Evolutionary conservation across 2,329 filamentous ascomycete genomes (phyloP), one percentile per base, ranked within the genome.

Genomic region (Paecilomyces dactylethromorphus): DNA sequence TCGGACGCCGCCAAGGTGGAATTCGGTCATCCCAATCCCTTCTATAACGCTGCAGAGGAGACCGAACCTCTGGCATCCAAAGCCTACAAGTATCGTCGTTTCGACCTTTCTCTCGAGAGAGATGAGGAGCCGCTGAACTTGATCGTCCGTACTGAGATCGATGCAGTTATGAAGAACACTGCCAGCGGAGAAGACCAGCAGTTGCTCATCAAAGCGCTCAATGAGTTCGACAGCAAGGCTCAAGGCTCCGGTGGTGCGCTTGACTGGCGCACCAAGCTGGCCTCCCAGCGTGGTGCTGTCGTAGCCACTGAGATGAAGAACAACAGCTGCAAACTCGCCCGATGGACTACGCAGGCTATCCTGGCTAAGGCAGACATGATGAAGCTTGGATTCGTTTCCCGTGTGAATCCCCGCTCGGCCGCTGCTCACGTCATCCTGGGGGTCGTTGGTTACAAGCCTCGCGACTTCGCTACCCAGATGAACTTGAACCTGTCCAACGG

Each of bases 251-350:
- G 94, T 66, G 92, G 93, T 64, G 94, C 94, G 58, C 84, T 99
- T 56, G 94, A 99, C 84, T 99, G 94, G 94, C 86, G 94, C 74
- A 89, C 87, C 66, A 99, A 99, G 85, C 85, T 99, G 61, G 89
- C 90, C 64, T 91, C 88, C 68, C 92, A 97, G 81, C 89, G 94
- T 70, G 94, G 94, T 86, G 94, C 94, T 59, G 93, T 99, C 51
- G 90, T 99, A 26, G 94, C 94, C 21, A 99, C 94, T 12, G 94
- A 99, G 82, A 99, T 99, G 94, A 99, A 99, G 90, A 99, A 99
- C 86, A 99, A 99, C 85, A 92, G 87, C 73, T 96, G 91, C 89
- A 99, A 99, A 83, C 87, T 99, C 63, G 94, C 94, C 59, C 84
- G 94, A 75, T 99, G 94, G 94, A 96, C 94, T 32, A 91, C 93